phyloP scores from a whole-genome alignment of 164 flowering plant species.

The Houttuynia cordata region DNA sequence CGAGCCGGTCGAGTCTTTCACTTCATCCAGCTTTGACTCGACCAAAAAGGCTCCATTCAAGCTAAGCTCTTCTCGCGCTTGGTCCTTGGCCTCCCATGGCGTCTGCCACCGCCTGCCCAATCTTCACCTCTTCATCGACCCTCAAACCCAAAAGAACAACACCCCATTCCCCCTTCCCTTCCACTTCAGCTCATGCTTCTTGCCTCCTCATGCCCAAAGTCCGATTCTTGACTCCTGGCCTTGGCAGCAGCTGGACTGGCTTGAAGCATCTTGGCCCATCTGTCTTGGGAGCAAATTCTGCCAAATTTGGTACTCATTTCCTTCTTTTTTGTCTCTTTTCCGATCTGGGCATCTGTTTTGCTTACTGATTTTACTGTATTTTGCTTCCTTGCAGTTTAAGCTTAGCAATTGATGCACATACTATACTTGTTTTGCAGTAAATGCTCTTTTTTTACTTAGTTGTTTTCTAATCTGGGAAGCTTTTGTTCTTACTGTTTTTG shows the following conservation, averaged over 20 bases:
- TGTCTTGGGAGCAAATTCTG: constrained; percentile 9
- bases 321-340: neutral
- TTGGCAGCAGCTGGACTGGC: constrained; percentile 34
- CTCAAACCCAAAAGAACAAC: neutral
- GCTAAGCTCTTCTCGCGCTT: too few relatives aligned
- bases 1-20: too few relatives aligned
- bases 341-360: neutral
- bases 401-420: neutral
- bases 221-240: neutral
- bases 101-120: neutral
- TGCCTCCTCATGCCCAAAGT: neutral
- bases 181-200: neutral
- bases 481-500: too few relatives aligned
- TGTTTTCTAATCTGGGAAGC: too few relatives aligned
- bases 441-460: too few relatives aligned
- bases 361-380: neutral
- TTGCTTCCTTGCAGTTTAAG: neutral
- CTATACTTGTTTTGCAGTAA: too few relatives aligned
- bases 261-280: constrained; percentile 46
- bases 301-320: neutral
- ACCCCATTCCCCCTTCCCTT: neutral
- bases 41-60: too few relatives aligned
- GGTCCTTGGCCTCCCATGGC: neutral
- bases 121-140: neutral
- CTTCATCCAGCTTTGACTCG: too few relatives aligned